Evolutionary conservation across 345 rosid species (phyloP).

Genomic region (Psidium friedrichsthalianum): DNA sequence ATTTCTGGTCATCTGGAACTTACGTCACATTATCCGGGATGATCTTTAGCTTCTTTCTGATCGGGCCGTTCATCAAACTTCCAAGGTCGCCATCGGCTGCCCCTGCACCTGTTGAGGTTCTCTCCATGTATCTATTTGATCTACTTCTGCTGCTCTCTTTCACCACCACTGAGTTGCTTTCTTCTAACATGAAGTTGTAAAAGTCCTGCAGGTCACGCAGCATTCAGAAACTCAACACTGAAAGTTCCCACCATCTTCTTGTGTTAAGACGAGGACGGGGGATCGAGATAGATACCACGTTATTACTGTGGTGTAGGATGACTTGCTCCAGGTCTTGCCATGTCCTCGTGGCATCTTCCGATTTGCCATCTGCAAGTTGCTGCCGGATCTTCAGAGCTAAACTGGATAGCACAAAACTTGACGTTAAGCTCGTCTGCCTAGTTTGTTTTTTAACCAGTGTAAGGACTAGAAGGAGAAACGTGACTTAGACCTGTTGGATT

Average conservation of each 20-base stretch:
- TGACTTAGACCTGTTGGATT: conserved; percentile 17
- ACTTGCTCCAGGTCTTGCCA: conserved; percentile 14
- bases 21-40: too few relatives aligned
- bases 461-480: not conserved
- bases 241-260: not conserved
- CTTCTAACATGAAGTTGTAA: conserved; percentile 23
- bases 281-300: conserved; percentile 13
- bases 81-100: too few relatives aligned
- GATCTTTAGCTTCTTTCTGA: too few relatives aligned
- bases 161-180: not conserved
- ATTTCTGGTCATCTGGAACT: too few relatives aligned
- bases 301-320: conserved; percentile 5
- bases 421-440: not conserved
- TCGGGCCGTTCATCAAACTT: too few relatives aligned
- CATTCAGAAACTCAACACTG: not conserved
- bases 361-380: conserved; percentile 14
- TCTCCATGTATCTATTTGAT: too few relatives aligned
- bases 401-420: not conserved
- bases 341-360: conserved; percentile 12
- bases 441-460: not conserved
- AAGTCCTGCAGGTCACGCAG: conserved; percentile 8
- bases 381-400: conserved; percentile 20
- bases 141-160: not conserved
- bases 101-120: too few relatives aligned
- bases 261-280: not conserved